phyloP scores from a whole-genome alignment of 2,329 filamentous ascomycete genomes.

The Ophiostoma himal-ulmi region DNA sequence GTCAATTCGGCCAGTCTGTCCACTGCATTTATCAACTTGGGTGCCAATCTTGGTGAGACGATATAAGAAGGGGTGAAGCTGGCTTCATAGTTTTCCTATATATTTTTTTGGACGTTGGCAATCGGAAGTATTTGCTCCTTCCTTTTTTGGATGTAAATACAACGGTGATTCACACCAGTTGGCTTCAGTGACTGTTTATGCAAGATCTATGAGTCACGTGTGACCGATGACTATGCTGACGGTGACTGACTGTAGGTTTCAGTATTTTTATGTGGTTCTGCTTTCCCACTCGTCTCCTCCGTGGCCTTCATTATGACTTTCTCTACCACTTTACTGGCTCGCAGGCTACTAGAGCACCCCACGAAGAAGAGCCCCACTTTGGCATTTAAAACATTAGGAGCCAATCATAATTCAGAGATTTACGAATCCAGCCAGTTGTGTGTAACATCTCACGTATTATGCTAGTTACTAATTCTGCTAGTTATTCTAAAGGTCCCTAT shows the following conservation, averaged over 20 bases:
- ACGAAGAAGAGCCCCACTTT: background rate
- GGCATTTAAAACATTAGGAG: background rate
- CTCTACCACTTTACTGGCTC: background rate
- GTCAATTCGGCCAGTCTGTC: background rate
- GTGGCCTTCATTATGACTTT: background rate
- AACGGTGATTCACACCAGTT: background rate
- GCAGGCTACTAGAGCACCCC: background rate
- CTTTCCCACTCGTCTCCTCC: background rate
- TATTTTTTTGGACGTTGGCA: background rate
- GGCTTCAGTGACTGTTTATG: background rate
- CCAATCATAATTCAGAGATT: slow-evolving; percentile 4
- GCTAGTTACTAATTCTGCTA: background rate
- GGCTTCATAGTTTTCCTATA: background rate
- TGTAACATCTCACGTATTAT: background rate
- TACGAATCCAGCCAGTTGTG: background rate
- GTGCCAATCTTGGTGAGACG: background rate
- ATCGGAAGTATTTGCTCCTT: background rate
- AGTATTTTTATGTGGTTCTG: background rate
- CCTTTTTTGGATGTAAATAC: background rate
- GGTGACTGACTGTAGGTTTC: background rate
- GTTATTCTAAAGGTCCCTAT: background rate
- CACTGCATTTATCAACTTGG: background rate
- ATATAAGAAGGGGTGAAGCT: background rate
- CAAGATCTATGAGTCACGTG: background rate
- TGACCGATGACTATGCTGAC: background rate